Percentiles rank a stretch among this genome's conserved stretches.
Evolutionary conservation across 2,329 filamentous ascomycete species (phyloP).

Genomic region (Aspergillus awamori): DNA sequence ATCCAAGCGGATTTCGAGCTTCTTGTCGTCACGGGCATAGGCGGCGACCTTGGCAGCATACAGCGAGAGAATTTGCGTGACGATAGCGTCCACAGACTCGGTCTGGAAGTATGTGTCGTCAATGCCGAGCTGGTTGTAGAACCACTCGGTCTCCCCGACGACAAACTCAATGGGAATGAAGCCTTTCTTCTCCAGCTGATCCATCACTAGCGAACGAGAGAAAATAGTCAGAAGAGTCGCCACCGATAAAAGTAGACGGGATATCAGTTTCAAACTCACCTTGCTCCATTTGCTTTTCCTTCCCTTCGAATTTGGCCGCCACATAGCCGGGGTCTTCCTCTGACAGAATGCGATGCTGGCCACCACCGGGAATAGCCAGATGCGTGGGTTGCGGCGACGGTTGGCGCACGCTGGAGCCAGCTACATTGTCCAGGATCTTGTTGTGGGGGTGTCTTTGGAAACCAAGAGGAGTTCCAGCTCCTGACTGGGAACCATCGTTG

Average conservation of each 20-base stretch:
- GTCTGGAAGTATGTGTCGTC: constrained; percentile 98
- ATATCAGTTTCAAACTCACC: constrained; percentile 52
- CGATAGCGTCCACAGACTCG: constrained; percentile 81
- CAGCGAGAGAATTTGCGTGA: constrained; percentile 91
- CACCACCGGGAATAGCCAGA: constrained; percentile 68
- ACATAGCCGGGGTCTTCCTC: constrained; percentile 93
- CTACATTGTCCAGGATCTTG: constrained; percentile 61
- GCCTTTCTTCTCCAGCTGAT: constrained; percentile 72
- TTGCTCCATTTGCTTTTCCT: constrained; percentile 83
- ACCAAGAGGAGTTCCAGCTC: constrained; percentile 45
- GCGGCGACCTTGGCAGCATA: constrained; percentile 97
- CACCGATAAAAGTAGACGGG: neutral
- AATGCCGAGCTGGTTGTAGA: constrained; percentile 96
- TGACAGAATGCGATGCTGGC: constrained; percentile 71
- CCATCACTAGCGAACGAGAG: constrained; percentile 65
- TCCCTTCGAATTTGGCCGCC: constrained; percentile 90
- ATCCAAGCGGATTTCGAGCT: constrained; percentile 89
- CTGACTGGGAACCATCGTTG: constrained; percentile 39
- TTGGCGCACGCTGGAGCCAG: constrained; percentile 60
- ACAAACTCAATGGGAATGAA: constrained; percentile 86
- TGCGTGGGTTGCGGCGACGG: constrained; percentile 89
- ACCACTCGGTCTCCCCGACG: constrained; percentile 87
- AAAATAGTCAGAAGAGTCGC: neutral
- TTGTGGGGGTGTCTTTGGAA: constrained; percentile 52
- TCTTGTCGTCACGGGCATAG: constrained; percentile 88